Evolutionary conservation across 805 yeast species (phyloP), one percentile per base, ranked within the genome.

Genomic region (Ogataea ramenticola): DNA sequence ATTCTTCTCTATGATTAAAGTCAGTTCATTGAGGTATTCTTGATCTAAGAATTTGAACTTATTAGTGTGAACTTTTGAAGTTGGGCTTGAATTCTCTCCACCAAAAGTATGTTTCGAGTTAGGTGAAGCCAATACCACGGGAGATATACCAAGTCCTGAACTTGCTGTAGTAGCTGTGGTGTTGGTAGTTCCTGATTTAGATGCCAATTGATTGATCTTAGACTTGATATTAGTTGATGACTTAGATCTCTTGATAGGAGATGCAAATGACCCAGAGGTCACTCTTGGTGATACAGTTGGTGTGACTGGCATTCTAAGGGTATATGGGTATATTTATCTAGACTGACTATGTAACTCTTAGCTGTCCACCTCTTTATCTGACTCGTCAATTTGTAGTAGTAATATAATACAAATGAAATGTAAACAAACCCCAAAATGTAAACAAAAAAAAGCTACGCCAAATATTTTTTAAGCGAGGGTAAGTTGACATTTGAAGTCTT

Each of bases 11-110:
- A 41, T 24, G 15, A 41, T 41, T 4, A 15, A 5, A 7, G 33
- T 16, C 9, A 41, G 14, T 20, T 41, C 43, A 29, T 41, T 36
- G 12, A 41, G 11, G 20, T 41, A 41, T n/a, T 41, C 43, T 33
- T 41, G 43, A n/a, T 41, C 43, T 16, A 41, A 22, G 33, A 41
- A 41, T 17, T 41, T 41, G 33, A 41, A 41, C 19, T 34, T 41
- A 16, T 41, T 41, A 4, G 35, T 27, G 16, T 34, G 43, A 15
- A 33, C 38, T 37, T 37, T 37, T 3, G 31, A 17, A 16, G 32
- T 26, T 3, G 40, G 33, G 26, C 33, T 37, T 10, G 17, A n/a
- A 15, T 14, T 19, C 11, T 15, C 31, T 16, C n/a, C 5, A 30
- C 5, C n/a, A 11, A 9, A 11, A 6, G 17, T 3, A 11, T 8